Percentiles rank a stretch among this genome's conserved stretches.
These are phyloP conservation scores for Leccinum fibrillosum DNA, from an alignment of 768 basidiomycete genomes.

Conservation along the genomic window DNA sequence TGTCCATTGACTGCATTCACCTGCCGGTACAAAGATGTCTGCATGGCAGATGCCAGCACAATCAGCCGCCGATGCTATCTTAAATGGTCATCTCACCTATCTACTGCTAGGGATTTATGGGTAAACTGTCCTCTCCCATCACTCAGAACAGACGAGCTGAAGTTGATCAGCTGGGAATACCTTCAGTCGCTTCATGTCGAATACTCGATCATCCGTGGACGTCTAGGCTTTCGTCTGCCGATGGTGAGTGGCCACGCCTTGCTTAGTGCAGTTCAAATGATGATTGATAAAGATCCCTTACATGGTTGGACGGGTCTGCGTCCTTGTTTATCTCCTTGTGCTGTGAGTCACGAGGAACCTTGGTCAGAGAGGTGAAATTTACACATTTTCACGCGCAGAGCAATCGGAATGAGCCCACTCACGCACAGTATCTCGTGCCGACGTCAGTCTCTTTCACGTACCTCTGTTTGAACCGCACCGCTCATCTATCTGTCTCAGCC, in stretches of 20 bases:
- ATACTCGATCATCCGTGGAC: conserved; percentile 11
- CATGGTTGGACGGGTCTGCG: conserved; percentile 11
- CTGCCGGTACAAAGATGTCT: neutral
- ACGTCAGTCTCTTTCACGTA: conserved; percentile 13
- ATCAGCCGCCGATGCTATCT: neutral
- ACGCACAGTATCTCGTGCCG: neutral
- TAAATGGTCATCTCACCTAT: conserved; percentile 1
- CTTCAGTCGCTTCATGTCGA: conserved; percentile 15
- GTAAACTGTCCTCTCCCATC: conserved; percentile 3
- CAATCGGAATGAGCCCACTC: neutral
- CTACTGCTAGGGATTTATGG: conserved; percentile 20
- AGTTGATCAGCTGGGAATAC: conserved; percentile 22
- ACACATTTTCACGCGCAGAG: conserved; percentile 1
- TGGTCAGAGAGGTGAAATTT: neutral
- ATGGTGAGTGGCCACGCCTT: conserved; percentile 15
- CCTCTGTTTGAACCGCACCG: neutral
- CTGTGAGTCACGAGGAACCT: conserved; percentile 6
- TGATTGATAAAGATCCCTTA: conserved; percentile 18
- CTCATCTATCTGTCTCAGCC: conserved; percentile 9
- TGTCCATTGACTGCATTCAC: neutral
- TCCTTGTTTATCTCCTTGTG: conserved; percentile 9
- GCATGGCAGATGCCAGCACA: neutral
- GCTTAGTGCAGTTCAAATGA: neutral
- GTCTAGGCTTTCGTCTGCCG: conserved; percentile 13
- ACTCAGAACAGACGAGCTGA: neutral